Base-by-base conservation (phyloP, 345 rosid genomes). In the Geranium rotundifolium region DNA sequence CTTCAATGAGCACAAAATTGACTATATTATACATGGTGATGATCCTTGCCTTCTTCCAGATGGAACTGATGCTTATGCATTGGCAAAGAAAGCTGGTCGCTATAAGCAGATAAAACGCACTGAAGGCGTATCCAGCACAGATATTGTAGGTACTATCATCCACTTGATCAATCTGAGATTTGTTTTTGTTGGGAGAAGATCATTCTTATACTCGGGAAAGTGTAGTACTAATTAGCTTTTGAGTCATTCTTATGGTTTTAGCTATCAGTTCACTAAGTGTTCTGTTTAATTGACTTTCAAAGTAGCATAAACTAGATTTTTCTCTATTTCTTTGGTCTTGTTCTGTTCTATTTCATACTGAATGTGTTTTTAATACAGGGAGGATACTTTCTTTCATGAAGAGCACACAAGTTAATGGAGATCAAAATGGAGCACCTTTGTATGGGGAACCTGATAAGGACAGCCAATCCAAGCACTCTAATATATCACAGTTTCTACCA, bases 51-150 rank as follows among this genome's bases (percentile, higher is more conserved):
- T 85, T 62, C 98, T 91, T 71, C 92, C 96, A 3, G 96, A 91
- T 85, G 98, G 98, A 56, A 77, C 89, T 64, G 98, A 91, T 82
- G 98, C 98, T 72, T 91, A 91, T 76, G 95, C 86, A 56, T 71
- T 72, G 63, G 98, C 98, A 59, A 91, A 89, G 83, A 82, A 77
- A 63, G 98, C 81, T 56, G 90, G 96, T 30, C 89, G 91, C 30
- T 91, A 89, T 87, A 89, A 87, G 87, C 96, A 91, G 80, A 91
- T 91, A 58, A 91, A 89, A 75, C 95, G 98, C 37, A 91, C 98
- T 0, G 98, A 91, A 84, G 98, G 98, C 2, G 98, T 91, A 68
- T 91, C 98, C 61, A 91, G 98, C 84, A 91, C 98, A 17, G 98
- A 91, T 82, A 91, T 91, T 84, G 89, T 91, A 79, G 98, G 98